A percentile compares a stretch with the other conserved stretches of the same genome.
Conservation (phyloP, 2,329 filamentous ascomycete species). For the Ophiostoma sp. region DNA sequence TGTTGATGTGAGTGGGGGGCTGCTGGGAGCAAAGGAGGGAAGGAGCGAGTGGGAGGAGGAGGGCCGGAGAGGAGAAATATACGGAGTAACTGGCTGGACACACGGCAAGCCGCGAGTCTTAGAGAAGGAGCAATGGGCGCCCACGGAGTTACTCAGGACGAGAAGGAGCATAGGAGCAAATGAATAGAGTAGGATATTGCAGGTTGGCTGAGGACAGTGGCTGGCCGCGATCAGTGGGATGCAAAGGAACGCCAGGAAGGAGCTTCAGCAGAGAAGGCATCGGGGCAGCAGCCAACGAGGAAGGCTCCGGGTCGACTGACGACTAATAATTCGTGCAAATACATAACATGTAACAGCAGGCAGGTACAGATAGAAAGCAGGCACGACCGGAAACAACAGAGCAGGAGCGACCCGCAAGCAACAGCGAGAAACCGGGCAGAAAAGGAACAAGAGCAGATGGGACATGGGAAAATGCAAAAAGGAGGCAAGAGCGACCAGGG, state of each 20-base stretch:
- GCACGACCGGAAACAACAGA: constrained; percentile 1
- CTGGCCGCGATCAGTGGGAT: neutral
- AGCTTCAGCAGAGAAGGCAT: neutral
- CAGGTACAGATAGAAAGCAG: neutral
- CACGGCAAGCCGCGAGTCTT: neutral
- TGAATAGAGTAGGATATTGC: neutral
- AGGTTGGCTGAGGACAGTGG: neutral
- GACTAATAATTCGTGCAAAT: neutral
- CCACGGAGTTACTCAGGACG: neutral
- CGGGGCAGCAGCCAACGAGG: neutral
- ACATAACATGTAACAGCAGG: neutral
- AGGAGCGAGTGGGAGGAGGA: neutral
- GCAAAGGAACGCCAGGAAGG: neutral
- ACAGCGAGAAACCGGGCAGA: neutral
- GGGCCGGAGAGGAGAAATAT: constrained; percentile 12
- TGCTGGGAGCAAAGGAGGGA: neutral
- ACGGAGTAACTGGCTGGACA: constrained; percentile 16
- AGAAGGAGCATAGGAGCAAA: neutral
- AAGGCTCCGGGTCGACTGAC: neutral
- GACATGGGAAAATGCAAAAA: neutral
- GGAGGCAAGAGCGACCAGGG: constrained; percentile 18
- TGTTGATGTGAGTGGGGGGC: neutral
- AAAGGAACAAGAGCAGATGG: neutral
- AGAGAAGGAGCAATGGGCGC: neutral
- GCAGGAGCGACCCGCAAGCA: neutral